Base-by-base conservation (phyloP, 768 basidiomycete genomes). In the Dictyophora rubrovolvata region DNA sequence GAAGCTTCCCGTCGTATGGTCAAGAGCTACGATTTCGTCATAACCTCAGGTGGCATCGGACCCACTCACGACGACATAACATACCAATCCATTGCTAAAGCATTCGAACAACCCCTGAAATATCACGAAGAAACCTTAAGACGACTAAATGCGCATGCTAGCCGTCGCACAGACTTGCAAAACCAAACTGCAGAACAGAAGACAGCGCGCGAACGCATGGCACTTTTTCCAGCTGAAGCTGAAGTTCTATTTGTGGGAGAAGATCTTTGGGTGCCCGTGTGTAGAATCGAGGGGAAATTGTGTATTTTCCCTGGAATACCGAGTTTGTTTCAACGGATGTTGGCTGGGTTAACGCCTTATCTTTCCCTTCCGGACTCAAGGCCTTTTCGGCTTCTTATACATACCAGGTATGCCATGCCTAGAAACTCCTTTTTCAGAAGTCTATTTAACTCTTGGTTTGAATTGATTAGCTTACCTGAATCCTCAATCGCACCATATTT, bases 231-330 rank as follows among this genome's bases (percentile, higher is more conserved):
- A 0, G 77, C 80, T 16, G 70, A 78, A 3, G 84, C 85, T 0
- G 93, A 98, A 68, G 80, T 87, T 10, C 69, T 98, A 1, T 93
- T 86, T 67, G 84, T 93, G 7, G 81, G 79, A 9, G 75, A 78
- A 60, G 89, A 92, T 62, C 75, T 93, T 55, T 96, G 91, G 89
- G 93, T 94, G 67, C 93, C 93, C 22, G 89, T 96, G 12, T 84
- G 95, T 0, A 79, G 92, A 17, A 75, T 96, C 1, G 82, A 82
- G 64, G 87, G 88, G 21, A 94, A 89, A 72, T 76, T 96, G 16
- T 95, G 91, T 71, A 76, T 97, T 23, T 86, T 97, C 72, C 94
- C 94, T 0, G 94, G 94, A 33, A 90, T 96, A 49, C 94, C 94
- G 0, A 71, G 76, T 3, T 77, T 95, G 33, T 95, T 94, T 73